Percentiles rank a stretch among this genome's conserved stretches.
phyloP scores from a whole-genome alignment of 805 yeast species.

The Trichomonascus vanleenenianus region DNA sequence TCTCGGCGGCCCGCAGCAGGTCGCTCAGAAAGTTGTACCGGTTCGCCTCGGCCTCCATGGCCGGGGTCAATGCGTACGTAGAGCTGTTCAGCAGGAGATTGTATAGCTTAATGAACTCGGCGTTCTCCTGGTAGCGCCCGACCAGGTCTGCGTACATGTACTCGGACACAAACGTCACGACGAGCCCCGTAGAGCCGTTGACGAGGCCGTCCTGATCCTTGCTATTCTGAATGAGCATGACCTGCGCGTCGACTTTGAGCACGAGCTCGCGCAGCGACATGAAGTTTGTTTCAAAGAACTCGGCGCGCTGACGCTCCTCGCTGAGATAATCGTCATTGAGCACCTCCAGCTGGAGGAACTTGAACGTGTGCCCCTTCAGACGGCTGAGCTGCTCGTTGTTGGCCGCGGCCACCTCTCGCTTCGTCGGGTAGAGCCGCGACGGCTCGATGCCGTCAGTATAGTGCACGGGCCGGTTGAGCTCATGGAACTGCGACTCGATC shows the following conservation, averaged over 20 bases:
- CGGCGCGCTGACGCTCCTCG: conserved; percentile 16
- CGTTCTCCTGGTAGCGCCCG: neutral
- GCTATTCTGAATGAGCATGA: conserved; percentile 74
- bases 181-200: conserved; percentile 83
- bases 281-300: conserved; percentile 43
- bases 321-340: neutral
- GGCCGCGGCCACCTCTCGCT: conserved; percentile 74
- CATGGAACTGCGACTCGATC: conserved; percentile 40
- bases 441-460: conserved; percentile 80
- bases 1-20: no score
- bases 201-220: conserved; percentile 51
- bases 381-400: conserved; percentile 45
- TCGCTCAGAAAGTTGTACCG: no score
- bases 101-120: conserved; percentile 12
- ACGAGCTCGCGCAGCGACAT: conserved; percentile 62
- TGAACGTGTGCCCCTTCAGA: conserved; percentile 40
- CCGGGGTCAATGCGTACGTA: conserved; percentile 4
- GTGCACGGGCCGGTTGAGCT: conserved; percentile 41
- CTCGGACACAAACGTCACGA: conserved; percentile 41
- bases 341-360: conserved; percentile 41
- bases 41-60: neutral
- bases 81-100: conserved; percentile 10
- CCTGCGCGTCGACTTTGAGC: conserved; percentile 82
- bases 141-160: neutral
- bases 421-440: conserved; percentile 79